Conservation (phyloP, 2,329 filamentous ascomycete genomes). For the Gaeumannomyces sp. region DNA sequence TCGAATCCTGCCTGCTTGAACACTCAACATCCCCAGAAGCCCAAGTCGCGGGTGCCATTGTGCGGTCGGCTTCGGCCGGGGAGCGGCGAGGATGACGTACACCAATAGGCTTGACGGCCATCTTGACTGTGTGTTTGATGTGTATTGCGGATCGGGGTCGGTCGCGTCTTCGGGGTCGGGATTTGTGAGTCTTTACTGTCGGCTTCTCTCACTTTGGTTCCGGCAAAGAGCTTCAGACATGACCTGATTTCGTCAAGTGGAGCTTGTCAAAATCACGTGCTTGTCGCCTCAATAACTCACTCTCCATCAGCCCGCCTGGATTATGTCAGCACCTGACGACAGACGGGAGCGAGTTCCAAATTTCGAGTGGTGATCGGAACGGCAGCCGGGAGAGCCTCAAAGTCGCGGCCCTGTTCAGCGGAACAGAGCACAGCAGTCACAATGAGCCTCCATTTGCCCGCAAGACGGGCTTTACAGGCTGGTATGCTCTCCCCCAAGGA, state of each 20-base stretch:
- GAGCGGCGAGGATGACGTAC: conserved; percentile 36
- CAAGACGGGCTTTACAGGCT: conserved; percentile 52
- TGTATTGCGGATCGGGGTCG: conserved; percentile 5
- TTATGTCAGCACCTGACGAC: conserved; percentile 7
- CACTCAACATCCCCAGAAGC: background rate
- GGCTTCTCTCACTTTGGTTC: conserved; percentile 1
- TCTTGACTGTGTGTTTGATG: conserved; percentile 28
- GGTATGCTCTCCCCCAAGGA: conserved; percentile 39
- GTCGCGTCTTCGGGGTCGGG: conserved; percentile 7
- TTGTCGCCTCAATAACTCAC: too few relatives aligned
- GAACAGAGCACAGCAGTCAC: conserved; percentile 17
- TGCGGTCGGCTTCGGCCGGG: background rate
- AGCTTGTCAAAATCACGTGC: background rate
- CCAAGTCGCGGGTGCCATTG: conserved; percentile 5
- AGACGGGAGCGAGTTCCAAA: background rate
- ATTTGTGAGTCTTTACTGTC: conserved; percentile 6
- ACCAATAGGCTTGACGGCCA: conserved; percentile 53
- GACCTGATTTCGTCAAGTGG: conserved; percentile 10
- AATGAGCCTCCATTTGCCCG: conserved; percentile 63
- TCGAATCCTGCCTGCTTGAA: conserved; percentile 10
- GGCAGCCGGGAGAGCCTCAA: background rate
- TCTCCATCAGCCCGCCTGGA: background rate
- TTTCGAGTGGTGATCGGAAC: background rate
- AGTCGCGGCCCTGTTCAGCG: background rate
- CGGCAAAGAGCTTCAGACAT: conserved; percentile 10